Percentiles rank a stretch among this genome's conserved stretches.
Evolutionary conservation across 495 filamentous ascomycete species (phyloP).

Genomic region (Penicillium paxilli): DNA sequence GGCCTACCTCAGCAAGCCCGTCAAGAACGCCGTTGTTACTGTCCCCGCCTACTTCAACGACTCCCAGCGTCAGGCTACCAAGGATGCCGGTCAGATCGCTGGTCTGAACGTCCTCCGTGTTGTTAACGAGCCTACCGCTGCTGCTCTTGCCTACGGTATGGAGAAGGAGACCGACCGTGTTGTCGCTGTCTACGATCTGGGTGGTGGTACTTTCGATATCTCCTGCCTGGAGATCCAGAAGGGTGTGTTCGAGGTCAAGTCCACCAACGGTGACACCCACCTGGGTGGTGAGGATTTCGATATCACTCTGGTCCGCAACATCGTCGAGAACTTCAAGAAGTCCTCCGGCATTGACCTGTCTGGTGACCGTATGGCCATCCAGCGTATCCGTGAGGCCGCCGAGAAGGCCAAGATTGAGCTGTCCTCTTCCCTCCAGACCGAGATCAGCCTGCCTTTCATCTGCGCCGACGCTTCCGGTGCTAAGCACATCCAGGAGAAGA

Average conservation of each 20-base stretch:
- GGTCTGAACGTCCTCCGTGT: constrained; percentile 96
- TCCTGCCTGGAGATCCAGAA: constrained; percentile 96
- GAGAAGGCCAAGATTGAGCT: constrained; percentile 99
- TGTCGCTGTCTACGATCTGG: constrained; percentile 96
- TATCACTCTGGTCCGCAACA: constrained; percentile 90
- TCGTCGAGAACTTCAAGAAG: constrained; percentile 95
- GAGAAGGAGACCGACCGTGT: constrained; percentile 91
- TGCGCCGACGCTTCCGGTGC: constrained; percentile 91
- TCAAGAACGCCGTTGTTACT: constrained; percentile 95
- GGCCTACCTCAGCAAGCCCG: constrained; percentile 79
- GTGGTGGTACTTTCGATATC: constrained; percentile 99
- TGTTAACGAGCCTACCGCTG: constrained; percentile 95
- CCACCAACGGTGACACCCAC: constrained; percentile 97
- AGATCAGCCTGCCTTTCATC: constrained; percentile 96
- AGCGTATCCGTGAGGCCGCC: constrained; percentile 97
- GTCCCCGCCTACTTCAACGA: constrained; percentile 99
- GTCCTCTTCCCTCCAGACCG: constrained; percentile 93
- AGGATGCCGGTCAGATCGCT: constrained; percentile 95
- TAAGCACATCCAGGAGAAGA: constrained; percentile 96
- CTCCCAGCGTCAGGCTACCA: constrained; percentile 95
- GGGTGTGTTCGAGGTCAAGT: constrained; percentile 98
- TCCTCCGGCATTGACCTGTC: constrained; percentile 90
- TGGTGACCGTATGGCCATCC: constrained; percentile 95
- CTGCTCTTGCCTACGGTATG: constrained; percentile 90
- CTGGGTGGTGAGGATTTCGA: constrained; percentile 99